Evolutionary conservation across 768 basidiomycete species (phyloP), one percentile per base, ranked within the genome.

Genomic region (Crucibulum laeve): DNA sequence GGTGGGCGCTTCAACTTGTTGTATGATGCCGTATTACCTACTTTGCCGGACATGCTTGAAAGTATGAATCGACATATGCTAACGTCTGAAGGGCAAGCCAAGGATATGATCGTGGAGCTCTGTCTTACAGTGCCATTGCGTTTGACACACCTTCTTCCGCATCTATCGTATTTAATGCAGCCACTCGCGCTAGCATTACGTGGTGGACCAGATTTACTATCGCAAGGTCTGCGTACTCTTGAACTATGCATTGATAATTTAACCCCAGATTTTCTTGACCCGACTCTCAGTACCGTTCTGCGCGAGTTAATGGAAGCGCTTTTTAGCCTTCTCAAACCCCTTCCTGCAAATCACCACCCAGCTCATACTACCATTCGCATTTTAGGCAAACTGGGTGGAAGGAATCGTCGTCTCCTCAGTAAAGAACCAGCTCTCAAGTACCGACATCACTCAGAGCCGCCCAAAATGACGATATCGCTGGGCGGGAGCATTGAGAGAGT

Each of bases 231-330:
- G 19, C 80, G 96, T 4, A 99, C 96, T 0, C 78, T 99, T 46
- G 96, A 99, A 62, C 74, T 99, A n/a, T 98, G 95, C 66, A 95
- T 98, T 56, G 96, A 99, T 69, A 99, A 98, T 59, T 77, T 99
- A 21, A 96, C 92, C 0, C 91, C 92, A 2, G 96, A 98, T 64
- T 98, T 98, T 70, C 76, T 99, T 22, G 95, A 98, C 55, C 96
- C 96, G 3, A 94, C 92, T 2, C 79, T 98, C 50, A 90, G 83
- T 49, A 91, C 89, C 0, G 93, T 98, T 34, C 74, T 96, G 33
- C 77, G 92, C 37, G 92, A 98, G 49, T 70, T 99, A 44, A 98
- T 93, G 90, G 87, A 88, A 49, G 95, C 93, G 0, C 74, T 99
- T 18, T 91, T 95, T 63, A 84, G 80, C 51, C 87, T 94, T 55